A percentile compares a stretch with the other conserved stretches of the same genome.
Evolutionary conservation across 805 yeast genomes (phyloP).

Genomic region (Pichia nakasei): DNA sequence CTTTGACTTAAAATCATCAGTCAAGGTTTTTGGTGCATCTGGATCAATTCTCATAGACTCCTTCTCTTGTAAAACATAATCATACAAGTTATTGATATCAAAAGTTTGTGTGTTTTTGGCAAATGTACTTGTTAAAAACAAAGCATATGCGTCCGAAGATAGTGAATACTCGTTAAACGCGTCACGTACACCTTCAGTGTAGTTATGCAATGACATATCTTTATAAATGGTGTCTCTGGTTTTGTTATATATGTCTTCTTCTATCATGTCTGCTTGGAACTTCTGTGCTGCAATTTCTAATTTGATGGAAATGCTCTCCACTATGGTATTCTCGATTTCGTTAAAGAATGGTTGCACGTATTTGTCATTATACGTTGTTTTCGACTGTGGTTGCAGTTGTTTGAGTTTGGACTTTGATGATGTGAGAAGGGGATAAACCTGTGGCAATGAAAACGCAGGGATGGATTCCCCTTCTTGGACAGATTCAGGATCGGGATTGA

Average conservation of each 20-base stretch:
- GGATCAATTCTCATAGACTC: not conserved
- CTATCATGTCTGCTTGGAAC: slow-evolving; percentile 8
- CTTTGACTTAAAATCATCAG: not conserved
- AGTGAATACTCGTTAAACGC: slow-evolving; percentile 1
- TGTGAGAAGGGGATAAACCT: slow-evolving; percentile 18
- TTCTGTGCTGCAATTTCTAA: slow-evolving; percentile 15
- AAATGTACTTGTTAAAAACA: not conserved
- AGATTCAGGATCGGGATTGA: too few relatives aligned
- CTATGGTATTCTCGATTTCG: slow-evolving; percentile 4
- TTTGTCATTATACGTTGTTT: slow-evolving; percentile 4
- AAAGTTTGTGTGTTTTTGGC: not conserved
- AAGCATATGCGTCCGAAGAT: slow-evolving; percentile 2
- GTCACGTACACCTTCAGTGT: not conserved
- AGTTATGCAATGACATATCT: not conserved
- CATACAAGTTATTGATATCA: slow-evolving; percentile 13
- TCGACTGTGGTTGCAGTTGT: slow-evolving; percentile 1
- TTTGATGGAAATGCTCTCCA: slow-evolving; percentile 9
- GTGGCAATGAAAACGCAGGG: slow-evolving; percentile 10
- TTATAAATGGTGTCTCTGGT: slow-evolving; percentile 8
- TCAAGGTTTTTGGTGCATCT: not conserved
- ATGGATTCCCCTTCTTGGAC: not conserved
- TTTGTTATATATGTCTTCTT: slow-evolving; percentile 11
- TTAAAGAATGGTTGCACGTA: not conserved
- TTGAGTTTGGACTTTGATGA: slow-evolving; percentile 9
- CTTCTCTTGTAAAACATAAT: slow-evolving; percentile 10